Evolutionary conservation across 2,329 filamentous ascomycete genomes (phyloP).

Genomic region (Didymella lethalis): DNA sequence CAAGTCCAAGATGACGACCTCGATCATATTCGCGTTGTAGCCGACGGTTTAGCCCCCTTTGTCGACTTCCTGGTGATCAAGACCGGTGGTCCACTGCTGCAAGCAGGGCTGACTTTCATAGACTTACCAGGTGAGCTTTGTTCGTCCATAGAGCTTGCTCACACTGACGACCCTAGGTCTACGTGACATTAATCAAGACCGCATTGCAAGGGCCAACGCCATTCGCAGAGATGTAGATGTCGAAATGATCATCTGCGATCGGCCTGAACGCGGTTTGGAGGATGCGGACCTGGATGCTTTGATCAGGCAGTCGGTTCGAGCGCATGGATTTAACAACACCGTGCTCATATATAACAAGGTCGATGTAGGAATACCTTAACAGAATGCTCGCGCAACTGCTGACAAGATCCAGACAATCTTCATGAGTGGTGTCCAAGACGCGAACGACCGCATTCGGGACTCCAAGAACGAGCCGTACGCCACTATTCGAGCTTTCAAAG

Average conservation of each 20-base stretch:
- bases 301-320: constrained; percentile 15
- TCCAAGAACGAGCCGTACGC: constrained; percentile 6
- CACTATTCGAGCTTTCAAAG: constrained; percentile 6
- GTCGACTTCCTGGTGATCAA: constrained; percentile 18
- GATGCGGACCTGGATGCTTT: constrained; percentile 15
- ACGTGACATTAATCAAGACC: constrained; percentile 16
- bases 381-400: not conserved
- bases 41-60: constrained; percentile 11
- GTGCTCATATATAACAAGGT: constrained; percentile 17
- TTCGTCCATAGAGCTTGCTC: not conserved
- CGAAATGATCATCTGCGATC: constrained; percentile 18
- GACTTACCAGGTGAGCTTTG: constrained; percentile 9
- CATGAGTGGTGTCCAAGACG: constrained; percentile 16
- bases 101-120: constrained; percentile 16
- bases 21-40: constrained; percentile 3
- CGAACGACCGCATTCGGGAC: constrained; percentile 7
- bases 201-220: constrained; percentile 14
- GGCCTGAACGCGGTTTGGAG: constrained; percentile 16
- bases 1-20: constrained; percentile 8
- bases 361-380: not conserved
- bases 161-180: constrained; percentile 1
- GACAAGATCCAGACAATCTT: constrained; percentile 13
- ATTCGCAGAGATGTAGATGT: constrained; percentile 15
- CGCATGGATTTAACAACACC: constrained; percentile 17
- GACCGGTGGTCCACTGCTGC: constrained; percentile 8